Conservation (phyloP, 352 stramenopile species). For the Thraustotheca clavata region DNA sequence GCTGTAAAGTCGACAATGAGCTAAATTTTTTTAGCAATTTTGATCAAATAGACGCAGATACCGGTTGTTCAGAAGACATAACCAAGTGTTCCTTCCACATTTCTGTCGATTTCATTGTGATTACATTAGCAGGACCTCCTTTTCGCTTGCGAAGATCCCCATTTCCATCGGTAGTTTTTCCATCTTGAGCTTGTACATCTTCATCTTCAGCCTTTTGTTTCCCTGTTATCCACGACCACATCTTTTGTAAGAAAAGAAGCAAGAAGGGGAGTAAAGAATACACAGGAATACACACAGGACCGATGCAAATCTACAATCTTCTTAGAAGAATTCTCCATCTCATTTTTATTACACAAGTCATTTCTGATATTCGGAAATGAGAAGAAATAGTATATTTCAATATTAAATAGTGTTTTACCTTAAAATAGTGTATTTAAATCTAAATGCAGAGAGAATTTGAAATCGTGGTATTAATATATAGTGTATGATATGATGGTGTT, state of each 20-base stretch:
- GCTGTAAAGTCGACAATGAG: constrained; percentile 84
- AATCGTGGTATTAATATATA: no score
- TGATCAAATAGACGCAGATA: background rate
- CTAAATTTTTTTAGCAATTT: background rate
- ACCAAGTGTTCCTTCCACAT: constrained; percentile 20
- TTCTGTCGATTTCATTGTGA: constrained; percentile 4
- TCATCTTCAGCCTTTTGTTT: constrained; percentile 8
- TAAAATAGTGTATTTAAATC: no score
- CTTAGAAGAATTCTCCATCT: no score
- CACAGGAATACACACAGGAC: constrained; percentile 63
- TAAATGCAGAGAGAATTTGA: no score
- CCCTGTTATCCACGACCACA: constrained; percentile 54
- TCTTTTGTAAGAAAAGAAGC: constrained; percentile 54
- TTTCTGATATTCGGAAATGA: no score
- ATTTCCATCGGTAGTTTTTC: background rate
- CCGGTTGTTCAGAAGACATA: constrained; percentile 4
- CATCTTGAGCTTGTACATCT: background rate
- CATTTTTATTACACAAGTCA: no score
- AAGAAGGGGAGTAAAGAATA: constrained; percentile 66
- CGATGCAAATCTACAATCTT: constrained; percentile 64
- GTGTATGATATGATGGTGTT: no score
- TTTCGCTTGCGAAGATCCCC: constrained; percentile 12
- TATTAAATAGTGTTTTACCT: no score
- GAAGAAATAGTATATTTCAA: no score
- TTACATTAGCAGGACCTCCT: constrained; percentile 7